Evolutionary conservation across 305 asterid species (phyloP).

Genomic region (Ilex paraguariensis): DNA sequence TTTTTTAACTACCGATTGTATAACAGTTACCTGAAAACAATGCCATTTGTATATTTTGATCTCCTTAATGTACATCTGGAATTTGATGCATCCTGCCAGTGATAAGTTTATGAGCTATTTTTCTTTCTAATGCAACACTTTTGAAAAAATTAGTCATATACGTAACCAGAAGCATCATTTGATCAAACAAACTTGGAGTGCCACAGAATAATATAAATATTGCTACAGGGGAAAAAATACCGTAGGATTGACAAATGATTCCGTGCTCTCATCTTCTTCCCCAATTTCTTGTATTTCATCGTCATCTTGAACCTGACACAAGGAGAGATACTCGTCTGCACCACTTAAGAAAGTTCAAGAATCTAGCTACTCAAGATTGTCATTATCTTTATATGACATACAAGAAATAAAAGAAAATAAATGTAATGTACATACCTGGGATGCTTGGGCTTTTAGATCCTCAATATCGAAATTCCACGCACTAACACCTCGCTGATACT

Average conservation of each 20-base stretch:
- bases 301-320: constrained; percentile 75
- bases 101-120: too few relatives aligned
- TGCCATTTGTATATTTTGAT: constrained; percentile 14
- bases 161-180: too few relatives aligned
- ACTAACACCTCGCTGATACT: constrained; percentile 98
- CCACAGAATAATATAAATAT: too few relatives aligned
- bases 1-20: background rate
- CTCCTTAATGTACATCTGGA: constrained; percentile 14
- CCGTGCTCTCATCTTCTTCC: constrained; percentile 55
- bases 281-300: constrained; percentile 64
- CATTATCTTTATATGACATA: background rate
- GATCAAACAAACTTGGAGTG: too few relatives aligned
- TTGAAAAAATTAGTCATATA: too few relatives aligned
- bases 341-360: too few relatives aligned
- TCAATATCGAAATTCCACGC: constrained; percentile 98
- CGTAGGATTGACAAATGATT: constrained; percentile 38
- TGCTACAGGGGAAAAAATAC: constrained; percentile 19
- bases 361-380: background rate
- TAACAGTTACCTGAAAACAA: constrained; percentile 22
- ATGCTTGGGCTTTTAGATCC: constrained; percentile 92
- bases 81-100: constrained; percentile 27
- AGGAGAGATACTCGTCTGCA: background rate
- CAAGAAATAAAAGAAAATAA: background rate
- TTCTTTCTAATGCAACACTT: too few relatives aligned
- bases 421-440: constrained; percentile 54